phyloP scores from a whole-genome alignment of 352 stramenopile species.

The Globisporangium solare region DNA sequence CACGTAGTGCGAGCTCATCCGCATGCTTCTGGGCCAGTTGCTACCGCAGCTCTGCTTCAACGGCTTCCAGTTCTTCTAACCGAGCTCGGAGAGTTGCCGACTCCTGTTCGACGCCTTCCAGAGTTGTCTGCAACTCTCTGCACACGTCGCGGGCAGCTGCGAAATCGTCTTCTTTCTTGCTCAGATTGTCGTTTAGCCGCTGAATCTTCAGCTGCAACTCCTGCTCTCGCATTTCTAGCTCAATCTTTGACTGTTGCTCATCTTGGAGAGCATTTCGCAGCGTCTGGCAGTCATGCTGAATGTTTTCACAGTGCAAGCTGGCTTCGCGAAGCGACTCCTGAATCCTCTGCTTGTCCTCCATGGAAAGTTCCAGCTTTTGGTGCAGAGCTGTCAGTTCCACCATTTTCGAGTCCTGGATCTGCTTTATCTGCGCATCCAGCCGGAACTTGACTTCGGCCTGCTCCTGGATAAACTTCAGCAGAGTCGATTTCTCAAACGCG shows the following conservation, averaged over 20 bases:
- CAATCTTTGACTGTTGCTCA: slow-evolving; percentile 29
- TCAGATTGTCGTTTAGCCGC: slow-evolving; percentile 21
- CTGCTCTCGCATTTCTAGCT: slow-evolving; percentile 28
- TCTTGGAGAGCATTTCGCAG: slow-evolving; percentile 21
- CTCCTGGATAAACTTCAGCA: slow-evolving; percentile 75
- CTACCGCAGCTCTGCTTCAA: slow-evolving; percentile 24
- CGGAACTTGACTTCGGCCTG: slow-evolving; percentile 68
- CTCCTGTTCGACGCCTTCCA: slow-evolving; percentile 34
- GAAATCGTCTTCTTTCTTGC: slow-evolving; percentile 44
- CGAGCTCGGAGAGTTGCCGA: slow-evolving; percentile 18
- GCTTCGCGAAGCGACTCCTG: slow-evolving; percentile 28
- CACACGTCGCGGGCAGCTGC: slow-evolving; percentile 47
- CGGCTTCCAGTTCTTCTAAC: slow-evolving; percentile 25
- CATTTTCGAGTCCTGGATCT: slow-evolving; percentile 37
- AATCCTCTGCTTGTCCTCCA: slow-evolving; percentile 42
- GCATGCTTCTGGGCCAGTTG: slow-evolving; percentile 40
- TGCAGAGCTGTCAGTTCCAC: slow-evolving; percentile 30
- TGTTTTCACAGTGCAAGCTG: slow-evolving; percentile 23
- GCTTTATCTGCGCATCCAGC: slow-evolving; percentile 47
- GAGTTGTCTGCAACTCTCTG: slow-evolving; percentile 33
- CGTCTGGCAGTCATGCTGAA: slow-evolving; percentile 26
- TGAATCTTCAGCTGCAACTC: slow-evolving; percentile 34
- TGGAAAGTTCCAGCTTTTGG: slow-evolving; percentile 24
- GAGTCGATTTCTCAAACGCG: slow-evolving; percentile 62
- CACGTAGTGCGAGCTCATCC: slow-evolving; percentile 45